These are phyloP conservation scores for Eremothecium sinecaudum DNA, from an alignment of 1,139 yeast genomes.

Conservation along the genomic window DNA sequence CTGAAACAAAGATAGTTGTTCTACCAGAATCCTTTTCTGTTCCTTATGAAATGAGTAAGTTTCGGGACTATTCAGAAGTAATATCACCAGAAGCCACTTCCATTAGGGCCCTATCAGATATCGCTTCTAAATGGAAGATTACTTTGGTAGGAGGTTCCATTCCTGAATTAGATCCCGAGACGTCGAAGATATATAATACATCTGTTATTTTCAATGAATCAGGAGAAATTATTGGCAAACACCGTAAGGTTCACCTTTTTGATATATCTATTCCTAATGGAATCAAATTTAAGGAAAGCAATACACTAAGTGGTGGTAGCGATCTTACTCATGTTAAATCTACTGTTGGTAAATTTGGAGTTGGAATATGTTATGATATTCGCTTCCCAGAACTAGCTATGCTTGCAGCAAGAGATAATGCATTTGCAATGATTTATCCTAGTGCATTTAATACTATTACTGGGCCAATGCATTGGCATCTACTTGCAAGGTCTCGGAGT, in stretches of 20 bases:
- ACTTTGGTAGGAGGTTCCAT: slow-evolving; percentile 83
- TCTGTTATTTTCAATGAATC: slow-evolving; percentile 60
- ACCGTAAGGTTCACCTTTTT: slow-evolving; percentile 80
- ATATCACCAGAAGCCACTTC: slow-evolving; percentile 42
- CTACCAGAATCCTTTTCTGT: slow-evolving; percentile 83
- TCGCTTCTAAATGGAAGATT: slow-evolving; percentile 55
- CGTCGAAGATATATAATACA: slow-evolving; percentile 66
- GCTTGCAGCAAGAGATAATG: slow-evolving; percentile 61
- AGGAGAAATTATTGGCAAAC: slow-evolving; percentile 75
- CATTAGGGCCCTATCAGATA: slow-evolving; percentile 40
- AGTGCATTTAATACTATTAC: slow-evolving; percentile 95
- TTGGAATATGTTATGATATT: slow-evolving; percentile 88
- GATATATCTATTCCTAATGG: slow-evolving; percentile 89
- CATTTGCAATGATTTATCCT: slow-evolving; percentile 88
- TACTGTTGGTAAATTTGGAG: slow-evolving; percentile 68
- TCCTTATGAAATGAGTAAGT: slow-evolving; percentile 83
- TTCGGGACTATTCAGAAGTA: slow-evolving; percentile 72
- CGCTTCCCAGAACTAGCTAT: slow-evolving; percentile 87
- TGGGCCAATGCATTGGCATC: slow-evolving; percentile 91
- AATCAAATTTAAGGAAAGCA: slow-evolving; percentile 76
- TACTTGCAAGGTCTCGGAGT: slow-evolving; percentile 77
- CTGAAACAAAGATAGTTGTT: slow-evolving; percentile 44
- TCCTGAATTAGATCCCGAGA: slow-evolving; percentile 58
- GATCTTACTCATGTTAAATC: slow-evolving; percentile 69
- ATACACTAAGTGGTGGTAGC: slow-evolving; percentile 65